Evolutionary conservation across 2,329 filamentous ascomycete species (phyloP).

Genomic region (Xylaria arbuscula): DNA sequence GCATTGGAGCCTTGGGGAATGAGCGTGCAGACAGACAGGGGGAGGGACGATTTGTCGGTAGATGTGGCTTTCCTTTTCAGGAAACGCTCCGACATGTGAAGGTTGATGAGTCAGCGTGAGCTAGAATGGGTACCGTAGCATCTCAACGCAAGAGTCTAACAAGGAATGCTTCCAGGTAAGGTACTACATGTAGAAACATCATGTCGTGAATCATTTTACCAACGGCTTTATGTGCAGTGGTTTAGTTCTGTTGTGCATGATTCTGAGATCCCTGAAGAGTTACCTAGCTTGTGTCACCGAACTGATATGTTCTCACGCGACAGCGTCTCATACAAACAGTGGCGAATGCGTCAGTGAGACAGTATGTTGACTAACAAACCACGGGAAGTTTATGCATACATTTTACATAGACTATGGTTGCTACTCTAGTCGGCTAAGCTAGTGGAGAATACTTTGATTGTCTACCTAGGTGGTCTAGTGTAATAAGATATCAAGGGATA

Average conservation of each 20-base stretch:
- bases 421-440: no score
- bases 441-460: no score
- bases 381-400: background rate
- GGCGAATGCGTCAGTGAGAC: background rate
- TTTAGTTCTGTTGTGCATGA: background rate
- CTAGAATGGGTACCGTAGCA: background rate
- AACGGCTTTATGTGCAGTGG: background rate
- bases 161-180: background rate
- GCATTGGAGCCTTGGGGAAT: background rate
- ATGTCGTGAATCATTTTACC: background rate
- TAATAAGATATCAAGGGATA: background rate
- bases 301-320: background rate
- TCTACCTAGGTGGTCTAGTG: no score
- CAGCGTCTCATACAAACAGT: background rate
- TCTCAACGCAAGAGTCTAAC: background rate
- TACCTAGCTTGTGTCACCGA: background rate
- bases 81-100: slow-evolving; percentile 23
- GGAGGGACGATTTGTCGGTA: background rate
- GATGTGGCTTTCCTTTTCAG: slow-evolving; percentile 7
- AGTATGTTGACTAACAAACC: background rate
- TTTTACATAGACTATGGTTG: background rate
- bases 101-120: slow-evolving; percentile 18
- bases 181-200: background rate
- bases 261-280: background rate
- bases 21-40: background rate